Evolutionary conservation across 2,329 filamentous ascomycete species (phyloP), one percentile per base, ranked within the genome.

Genomic region (Paecilomyces fulvus): DNA sequence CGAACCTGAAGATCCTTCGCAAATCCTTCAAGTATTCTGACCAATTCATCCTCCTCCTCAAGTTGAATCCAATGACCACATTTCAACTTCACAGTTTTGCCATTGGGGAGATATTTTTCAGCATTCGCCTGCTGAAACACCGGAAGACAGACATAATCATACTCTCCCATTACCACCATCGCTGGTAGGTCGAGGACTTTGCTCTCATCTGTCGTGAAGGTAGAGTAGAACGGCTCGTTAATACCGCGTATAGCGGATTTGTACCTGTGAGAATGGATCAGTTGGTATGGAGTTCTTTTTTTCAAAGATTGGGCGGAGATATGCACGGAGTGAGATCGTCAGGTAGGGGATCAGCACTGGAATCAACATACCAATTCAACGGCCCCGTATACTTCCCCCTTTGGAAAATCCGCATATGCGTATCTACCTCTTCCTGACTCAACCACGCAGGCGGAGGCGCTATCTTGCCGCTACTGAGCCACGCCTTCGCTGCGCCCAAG

Each of bases 61-160:
- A 54, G 14, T 5, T 23, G 55, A 52, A 55, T 52, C 55, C 55
- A 57, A 55, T 57, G 55, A 10, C 55, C 28, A 28, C 52, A 57
- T 21, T 55, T 21, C 3, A 55, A 30, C 1, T 31, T 23, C 23
- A 51, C 55, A 55, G 52, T 49, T 6, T 52, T 48, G 31, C 12
- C 4, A 10, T 52, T 55, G 2, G 9, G 20, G 8, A 57, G 30
- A 57, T 55, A 10, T 14, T 55, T 48, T 23, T 55, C 46, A 25
- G 55, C 48, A 3, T 30, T 52, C n/a, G 52, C 52, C 12, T 43
- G 21, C 17, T 57, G 55, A 17, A 57, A 55, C 9, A 55, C 30
- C 10, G 55, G 55, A 9, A 17, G 48, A 33, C 55, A 55, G 1
- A 17, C 55, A 9, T 21, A 46, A 28, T 57, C 55, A 55, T 49